Conservation (phyloP, 2,329 filamentous ascomycete genomes). For the Colletotrichum sp. region DNA sequence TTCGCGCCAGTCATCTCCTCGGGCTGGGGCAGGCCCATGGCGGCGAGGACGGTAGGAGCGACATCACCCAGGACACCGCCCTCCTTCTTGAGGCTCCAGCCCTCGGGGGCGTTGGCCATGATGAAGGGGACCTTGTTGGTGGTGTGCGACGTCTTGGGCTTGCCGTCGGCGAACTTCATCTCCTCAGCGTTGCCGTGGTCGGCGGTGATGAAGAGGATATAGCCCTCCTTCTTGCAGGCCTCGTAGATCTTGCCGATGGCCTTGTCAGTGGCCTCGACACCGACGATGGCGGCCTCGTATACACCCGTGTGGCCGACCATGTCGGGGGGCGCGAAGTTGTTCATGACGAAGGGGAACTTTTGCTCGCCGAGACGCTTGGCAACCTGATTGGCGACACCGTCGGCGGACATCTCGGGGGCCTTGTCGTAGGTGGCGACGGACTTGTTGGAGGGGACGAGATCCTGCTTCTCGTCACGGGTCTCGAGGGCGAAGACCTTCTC, state of each 20-base stretch:
- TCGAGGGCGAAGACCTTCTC: conserved; percentile 96
- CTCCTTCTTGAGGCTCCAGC: conserved; percentile 78
- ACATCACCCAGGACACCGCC: conserved; percentile 96
- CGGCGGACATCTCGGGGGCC: conserved; percentile 95
- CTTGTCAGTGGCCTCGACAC: conserved; percentile 85
- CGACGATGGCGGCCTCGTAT: conserved; percentile 91
- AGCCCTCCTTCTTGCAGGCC: conserved; percentile 90
- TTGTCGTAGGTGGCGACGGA: conserved; percentile 91
- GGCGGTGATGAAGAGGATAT: conserved; percentile 92
- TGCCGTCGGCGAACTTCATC: conserved; percentile 96
- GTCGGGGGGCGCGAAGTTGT: conserved; percentile 99
- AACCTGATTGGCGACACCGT: conserved; percentile 87
- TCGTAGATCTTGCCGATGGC: conserved; percentile 94
- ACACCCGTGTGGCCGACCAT: conserved; percentile 99
- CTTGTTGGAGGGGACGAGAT: conserved; percentile 87
- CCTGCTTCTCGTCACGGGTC: conserved; percentile 81
- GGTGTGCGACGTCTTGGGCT: conserved; percentile 97
- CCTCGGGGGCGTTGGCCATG: conserved; percentile 94
- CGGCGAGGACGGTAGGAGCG: conserved; percentile 87
- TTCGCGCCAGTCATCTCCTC: conserved; percentile 90
- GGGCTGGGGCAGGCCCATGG: conserved; percentile 90
- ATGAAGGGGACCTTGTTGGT: conserved; percentile 97
- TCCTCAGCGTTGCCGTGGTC: conserved; percentile 99
- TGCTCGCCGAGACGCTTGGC: conserved; percentile 84
- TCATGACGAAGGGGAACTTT: conserved; percentile 97